A percentile compares a stretch with the other conserved stretches of the same genome.
Evolutionary conservation across 1,139 yeast genomes (phyloP).

Genomic region (Zhuliangozyma blackwelliae): DNA sequence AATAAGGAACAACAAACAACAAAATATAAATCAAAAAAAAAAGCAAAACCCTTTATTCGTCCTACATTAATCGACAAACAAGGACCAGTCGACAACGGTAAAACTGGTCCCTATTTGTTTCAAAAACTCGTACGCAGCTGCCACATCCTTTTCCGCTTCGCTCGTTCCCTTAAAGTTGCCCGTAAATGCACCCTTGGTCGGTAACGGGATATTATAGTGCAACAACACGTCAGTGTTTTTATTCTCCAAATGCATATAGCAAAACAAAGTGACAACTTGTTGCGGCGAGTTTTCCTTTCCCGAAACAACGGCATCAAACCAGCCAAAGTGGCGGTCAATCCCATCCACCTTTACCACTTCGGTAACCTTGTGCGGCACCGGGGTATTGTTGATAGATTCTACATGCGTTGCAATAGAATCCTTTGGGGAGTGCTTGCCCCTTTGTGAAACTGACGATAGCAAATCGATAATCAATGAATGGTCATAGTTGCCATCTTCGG

Average conservation of each 20-base stretch:
- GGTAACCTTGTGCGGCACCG: conserved; percentile 3
- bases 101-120: conserved; percentile 16
- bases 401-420: too few species aligned
- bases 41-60: background rate
- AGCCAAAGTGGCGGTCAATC: conserved; percentile 6
- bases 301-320: conserved; percentile 5
- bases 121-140: conserved; percentile 13
- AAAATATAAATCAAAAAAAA: background rate
- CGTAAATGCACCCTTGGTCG: too few species aligned
- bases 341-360: conserved; percentile 5
- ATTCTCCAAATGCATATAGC: conserved; percentile 47
- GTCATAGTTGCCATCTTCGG: conserved; percentile 29
- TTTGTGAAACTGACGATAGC: conserved; percentile 50
- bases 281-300: conserved; percentile 5
- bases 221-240: conserved; percentile 61
- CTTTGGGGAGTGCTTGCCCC: conserved; percentile 17
- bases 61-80: conserved; percentile 26
- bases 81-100: conserved; percentile 23
- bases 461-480: conserved; percentile 70
- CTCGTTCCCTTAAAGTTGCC: too few species aligned
- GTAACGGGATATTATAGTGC: conserved; percentile 53
- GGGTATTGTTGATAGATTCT: too few species aligned
- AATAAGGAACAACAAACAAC: background rate
- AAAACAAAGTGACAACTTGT: conserved; percentile 23
- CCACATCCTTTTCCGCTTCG: too few species aligned